phyloP scores from a whole-genome alignment of 148 eudicot species.

The Persicaria tinctoria region DNA sequence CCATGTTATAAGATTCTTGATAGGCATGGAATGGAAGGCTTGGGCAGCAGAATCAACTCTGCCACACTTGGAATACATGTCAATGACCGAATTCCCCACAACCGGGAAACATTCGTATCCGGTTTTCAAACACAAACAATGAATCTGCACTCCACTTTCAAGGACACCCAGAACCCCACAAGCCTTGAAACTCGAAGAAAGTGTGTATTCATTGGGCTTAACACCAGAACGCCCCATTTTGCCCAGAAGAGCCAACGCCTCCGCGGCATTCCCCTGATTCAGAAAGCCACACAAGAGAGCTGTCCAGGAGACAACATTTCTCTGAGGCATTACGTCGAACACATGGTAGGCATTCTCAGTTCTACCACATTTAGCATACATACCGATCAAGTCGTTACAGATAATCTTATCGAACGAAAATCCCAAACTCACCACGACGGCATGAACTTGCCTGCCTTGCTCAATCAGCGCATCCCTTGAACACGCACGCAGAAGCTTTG shows the following conservation, averaged over 20 bases:
- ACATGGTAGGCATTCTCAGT: conserved; percentile 30
- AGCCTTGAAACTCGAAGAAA: conserved; percentile 59
- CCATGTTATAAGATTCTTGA: conserved; percentile 56
- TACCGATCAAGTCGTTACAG: conserved; percentile 35
- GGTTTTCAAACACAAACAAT: conserved; percentile 42
- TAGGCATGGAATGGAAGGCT: conserved; percentile 40
- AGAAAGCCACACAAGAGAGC: conserved; percentile 45
- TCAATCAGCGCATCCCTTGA: conserved; percentile 23
- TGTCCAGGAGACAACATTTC: conserved; percentile 59
- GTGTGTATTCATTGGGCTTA: conserved; percentile 65
- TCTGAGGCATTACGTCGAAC: conserved; percentile 50
- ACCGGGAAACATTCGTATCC: conserved; percentile 50
- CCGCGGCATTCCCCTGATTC: conserved; percentile 35
- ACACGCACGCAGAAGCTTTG: conserved; percentile 33
- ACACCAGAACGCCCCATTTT: conserved; percentile 45
- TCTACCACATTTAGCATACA: conserved; percentile 39
- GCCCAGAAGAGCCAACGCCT: conserved; percentile 31
- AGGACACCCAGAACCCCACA: conserved; percentile 39
- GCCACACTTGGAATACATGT: conserved; percentile 79
- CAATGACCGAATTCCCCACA: conserved; percentile 68
- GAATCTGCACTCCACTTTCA: conserved; percentile 65
- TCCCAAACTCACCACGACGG: conserved; percentile 28
- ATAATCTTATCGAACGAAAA: conserved; percentile 31
- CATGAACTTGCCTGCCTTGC: conserved; percentile 35
- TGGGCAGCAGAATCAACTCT: conserved; percentile 38